Percentiles rank a stretch among this genome's conserved stretches.
phyloP scores from a whole-genome alignment of 441 rosid genomes.

The Gossypium laxum region DNA sequence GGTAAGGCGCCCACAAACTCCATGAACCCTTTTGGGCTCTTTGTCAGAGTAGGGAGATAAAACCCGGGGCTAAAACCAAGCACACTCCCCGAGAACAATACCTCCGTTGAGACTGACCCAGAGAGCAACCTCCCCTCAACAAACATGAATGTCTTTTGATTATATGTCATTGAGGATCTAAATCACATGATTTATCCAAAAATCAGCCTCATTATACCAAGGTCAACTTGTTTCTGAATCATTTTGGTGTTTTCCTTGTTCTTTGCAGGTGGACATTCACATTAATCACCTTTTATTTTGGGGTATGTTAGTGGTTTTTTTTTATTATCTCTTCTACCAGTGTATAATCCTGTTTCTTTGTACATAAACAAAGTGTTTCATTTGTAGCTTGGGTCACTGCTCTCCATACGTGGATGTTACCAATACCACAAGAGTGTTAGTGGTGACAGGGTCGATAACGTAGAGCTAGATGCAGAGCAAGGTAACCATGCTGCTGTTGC shows the following conservation, averaged over 20 bases:
- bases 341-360: neutral
- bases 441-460: constrained; percentile 58
- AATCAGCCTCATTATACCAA: neutral
- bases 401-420: constrained; percentile 69
- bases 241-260: constrained; percentile 16
- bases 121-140: no score
- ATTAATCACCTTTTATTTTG: constrained; percentile 61
- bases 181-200: neutral
- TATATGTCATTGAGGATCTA: neutral
- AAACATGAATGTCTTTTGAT: neutral
- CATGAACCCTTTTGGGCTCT: no score
- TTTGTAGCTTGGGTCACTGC: constrained; percentile 62
- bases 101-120: no score
- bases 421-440: constrained; percentile 48
- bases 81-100: no score
- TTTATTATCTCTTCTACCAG: neutral
- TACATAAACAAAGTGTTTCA: neutral
- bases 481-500: constrained; percentile 26
- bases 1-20: no score
- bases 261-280: constrained; percentile 79
- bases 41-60: no score
- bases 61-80: no score
- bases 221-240: neutral
- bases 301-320: constrained; percentile 33
- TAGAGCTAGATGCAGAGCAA: constrained; percentile 66